Percentiles rank a stretch among this genome's conserved stretches.
phyloP scores from a whole-genome alignment of 768 basidiomycete genomes.

The Lepiota subincarnata region DNA sequence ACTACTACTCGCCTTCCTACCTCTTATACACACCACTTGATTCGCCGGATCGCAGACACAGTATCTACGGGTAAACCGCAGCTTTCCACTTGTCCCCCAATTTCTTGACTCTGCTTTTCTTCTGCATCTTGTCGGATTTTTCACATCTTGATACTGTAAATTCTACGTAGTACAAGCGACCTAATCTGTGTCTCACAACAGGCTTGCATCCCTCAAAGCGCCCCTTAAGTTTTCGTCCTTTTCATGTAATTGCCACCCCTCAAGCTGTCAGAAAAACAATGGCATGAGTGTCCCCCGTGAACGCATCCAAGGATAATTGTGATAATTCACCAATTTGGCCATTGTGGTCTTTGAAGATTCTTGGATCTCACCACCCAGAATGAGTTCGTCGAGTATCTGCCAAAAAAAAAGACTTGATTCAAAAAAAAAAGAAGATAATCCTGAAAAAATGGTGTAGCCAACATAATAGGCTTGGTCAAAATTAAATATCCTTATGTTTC shows the following conservation, averaged over 20 bases:
- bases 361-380: conserved; percentile 91
- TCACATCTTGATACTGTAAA: too few species aligned
- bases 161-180: too few species aligned
- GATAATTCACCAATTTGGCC: conserved; percentile 28
- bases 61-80: too few species aligned
- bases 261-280: not conserved
- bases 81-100: too few species aligned
- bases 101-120: too few species aligned
- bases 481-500: conserved; percentile 80
- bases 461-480: conserved; percentile 95
- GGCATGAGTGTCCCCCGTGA: too few species aligned
- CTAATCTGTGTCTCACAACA: not conserved
- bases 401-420: not conserved
- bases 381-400: conserved; percentile 87
- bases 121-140: too few species aligned
- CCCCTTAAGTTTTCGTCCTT: not conserved
- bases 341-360: conserved; percentile 82
- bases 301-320: conserved; percentile 9
- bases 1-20: not conserved
- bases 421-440: not conserved
- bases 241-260: not conserved
- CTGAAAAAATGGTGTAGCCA: conserved; percentile 12
- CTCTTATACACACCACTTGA: not conserved
- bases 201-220: not conserved
- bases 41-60: too few species aligned